A percentile compares a stretch with the other conserved stretches of the same genome.
phyloP scores from a whole-genome alignment of 2,329 filamentous ascomycete genomes.

The Hymenoscyphus scutula region DNA sequence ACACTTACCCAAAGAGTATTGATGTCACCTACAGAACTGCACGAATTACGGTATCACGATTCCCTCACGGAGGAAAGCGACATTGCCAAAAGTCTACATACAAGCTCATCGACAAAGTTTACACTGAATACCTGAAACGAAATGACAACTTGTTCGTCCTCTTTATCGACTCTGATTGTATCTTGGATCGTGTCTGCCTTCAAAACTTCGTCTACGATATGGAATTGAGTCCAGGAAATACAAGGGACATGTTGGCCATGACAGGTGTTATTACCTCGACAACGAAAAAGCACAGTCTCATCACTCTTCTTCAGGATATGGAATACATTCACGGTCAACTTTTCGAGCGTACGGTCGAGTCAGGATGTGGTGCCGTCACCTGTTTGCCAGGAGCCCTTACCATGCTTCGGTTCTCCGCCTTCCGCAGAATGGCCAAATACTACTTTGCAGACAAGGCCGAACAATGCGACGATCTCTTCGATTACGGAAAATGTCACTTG shows the following conservation, averaged over 20 bases:
- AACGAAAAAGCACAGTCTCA: constrained; percentile 80
- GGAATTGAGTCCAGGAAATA: constrained; percentile 92
- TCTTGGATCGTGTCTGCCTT: constrained; percentile 84
- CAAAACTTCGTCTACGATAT: constrained; percentile 99
- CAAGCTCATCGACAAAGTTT: constrained; percentile 89
- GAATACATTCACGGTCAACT: constrained; percentile 97
- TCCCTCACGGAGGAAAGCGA: constrained; percentile 89
- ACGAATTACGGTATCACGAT: constrained; percentile 86
- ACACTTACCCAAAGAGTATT: constrained; percentile 83
- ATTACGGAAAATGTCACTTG: constrained; percentile 92
- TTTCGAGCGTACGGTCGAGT: constrained; percentile 93
- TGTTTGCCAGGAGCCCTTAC: constrained; percentile 94
- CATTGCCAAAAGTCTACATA: constrained; percentile 93
- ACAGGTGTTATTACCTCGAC: constrained; percentile 96
- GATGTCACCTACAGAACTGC: constrained; percentile 81
- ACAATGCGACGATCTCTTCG: constrained; percentile 92
- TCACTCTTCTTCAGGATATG: constrained; percentile 94
- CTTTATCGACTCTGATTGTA: constrained; percentile 97
- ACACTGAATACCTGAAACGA: constrained; percentile 77
- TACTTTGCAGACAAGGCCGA: constrained; percentile 98
- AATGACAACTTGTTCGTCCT: constrained; percentile 94
- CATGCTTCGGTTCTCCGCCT: constrained; percentile 92
- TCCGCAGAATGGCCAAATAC: constrained; percentile 94
- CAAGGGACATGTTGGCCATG: constrained; percentile 93
- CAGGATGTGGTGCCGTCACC: constrained; percentile 88